Conservation (phyloP, 495 filamentous ascomycete species). For the Parachaetomium inaequale region DNA sequence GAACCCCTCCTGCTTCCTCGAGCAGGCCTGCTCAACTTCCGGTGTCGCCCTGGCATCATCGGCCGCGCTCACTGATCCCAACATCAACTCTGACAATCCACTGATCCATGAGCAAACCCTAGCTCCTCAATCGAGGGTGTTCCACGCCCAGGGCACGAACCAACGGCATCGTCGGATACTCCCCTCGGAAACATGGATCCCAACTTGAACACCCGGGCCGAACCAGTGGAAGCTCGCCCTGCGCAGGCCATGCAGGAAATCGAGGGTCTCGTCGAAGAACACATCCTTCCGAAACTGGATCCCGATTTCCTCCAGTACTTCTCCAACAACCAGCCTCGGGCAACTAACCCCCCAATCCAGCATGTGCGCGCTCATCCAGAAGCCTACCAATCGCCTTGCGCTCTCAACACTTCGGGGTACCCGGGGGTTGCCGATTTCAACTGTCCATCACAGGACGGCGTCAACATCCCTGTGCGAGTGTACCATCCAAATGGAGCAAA, state of each 20-base stretch:
- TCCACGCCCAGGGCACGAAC: not conserved
- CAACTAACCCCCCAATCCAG: slow-evolving; percentile 38
- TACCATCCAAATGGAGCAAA: slow-evolving; percentile 44
- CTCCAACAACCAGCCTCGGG: slow-evolving; percentile 7
- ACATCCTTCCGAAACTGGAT: slow-evolving; percentile 29
- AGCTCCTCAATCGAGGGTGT: not conserved
- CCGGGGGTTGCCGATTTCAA: slow-evolving; percentile 38
- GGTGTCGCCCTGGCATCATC: no score
- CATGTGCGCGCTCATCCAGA: slow-evolving; percentile 40
- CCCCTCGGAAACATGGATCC: not conserved
- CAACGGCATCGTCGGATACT: not conserved
- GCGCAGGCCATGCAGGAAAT: not conserved
- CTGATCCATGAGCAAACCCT: not conserved
- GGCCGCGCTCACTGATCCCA: no score
- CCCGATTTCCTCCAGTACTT: slow-evolving; percentile 27
- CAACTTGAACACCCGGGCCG: not conserved
- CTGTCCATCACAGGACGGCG: slow-evolving; percentile 40
- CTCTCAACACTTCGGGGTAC: slow-evolving; percentile 34
- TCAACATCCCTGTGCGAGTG: slow-evolving; percentile 39
- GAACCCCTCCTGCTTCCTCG: no score
- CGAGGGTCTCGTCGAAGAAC: slow-evolving; percentile 22
- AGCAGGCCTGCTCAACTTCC: no score
- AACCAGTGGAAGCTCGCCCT: not conserved
- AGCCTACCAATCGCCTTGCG: slow-evolving; percentile 35
- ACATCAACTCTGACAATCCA: not conserved